A percentile compares a stretch with the other conserved stretches of the same genome.
Conservation (phyloP, 345 rosid genomes). For the Pistacia integerrima region DNA sequence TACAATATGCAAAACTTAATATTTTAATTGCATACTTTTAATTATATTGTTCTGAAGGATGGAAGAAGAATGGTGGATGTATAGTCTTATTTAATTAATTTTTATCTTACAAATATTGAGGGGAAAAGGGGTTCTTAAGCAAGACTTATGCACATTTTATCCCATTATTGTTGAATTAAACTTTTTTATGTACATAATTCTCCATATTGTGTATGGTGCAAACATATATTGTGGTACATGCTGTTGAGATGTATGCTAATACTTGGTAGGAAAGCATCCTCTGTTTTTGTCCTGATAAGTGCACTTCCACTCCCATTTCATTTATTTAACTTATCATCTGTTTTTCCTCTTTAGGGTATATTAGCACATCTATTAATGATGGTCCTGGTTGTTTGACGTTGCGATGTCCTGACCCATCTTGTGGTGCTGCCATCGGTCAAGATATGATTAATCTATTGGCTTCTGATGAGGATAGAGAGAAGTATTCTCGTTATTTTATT, state of each 20-base stretch:
- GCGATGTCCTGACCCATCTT: slow-evolving; percentile 80
- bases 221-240: neutral
- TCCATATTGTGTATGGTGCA: neutral
- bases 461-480: slow-evolving; percentile 55
- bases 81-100: neutral
- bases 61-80: neutral
- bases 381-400: slow-evolving; percentile 84
- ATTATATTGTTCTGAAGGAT: neutral
- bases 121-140: neutral
- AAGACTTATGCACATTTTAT: neutral
- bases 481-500: slow-evolving; percentile 57
- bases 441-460: slow-evolving; percentile 63
- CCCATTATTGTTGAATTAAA: neutral
- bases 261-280: neutral
- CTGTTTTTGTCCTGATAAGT: neutral
- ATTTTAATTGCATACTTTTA: neutral
- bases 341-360: slow-evolving; percentile 53
- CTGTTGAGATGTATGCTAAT: neutral
- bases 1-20: neutral
- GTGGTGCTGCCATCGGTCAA: slow-evolving; percentile 69
- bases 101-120: neutral
- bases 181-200: neutral
- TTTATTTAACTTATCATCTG: neutral
- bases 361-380: slow-evolving; percentile 61
- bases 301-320: neutral